Conservation (phyloP, 495 filamentous ascomycete species). For the Neurospora sp. region DNA sequence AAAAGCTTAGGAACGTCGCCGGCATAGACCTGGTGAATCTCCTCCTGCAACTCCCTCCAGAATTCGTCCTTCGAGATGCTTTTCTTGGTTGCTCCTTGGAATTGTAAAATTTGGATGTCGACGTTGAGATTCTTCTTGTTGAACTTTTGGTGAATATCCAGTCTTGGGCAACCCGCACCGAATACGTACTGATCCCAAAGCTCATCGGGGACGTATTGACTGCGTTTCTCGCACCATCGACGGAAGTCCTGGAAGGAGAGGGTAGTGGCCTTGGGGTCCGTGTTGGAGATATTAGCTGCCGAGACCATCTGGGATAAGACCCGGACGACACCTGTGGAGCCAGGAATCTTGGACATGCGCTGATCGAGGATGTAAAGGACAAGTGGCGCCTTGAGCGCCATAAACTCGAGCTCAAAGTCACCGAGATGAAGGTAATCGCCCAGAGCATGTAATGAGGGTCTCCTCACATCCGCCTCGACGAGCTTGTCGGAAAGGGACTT, state of each 20-base stretch:
- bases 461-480: constrained; percentile 67
- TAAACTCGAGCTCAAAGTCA: constrained; percentile 72
- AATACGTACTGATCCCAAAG: constrained; percentile 94
- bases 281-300: constrained; percentile 68
- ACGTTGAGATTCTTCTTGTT: constrained; percentile 97
- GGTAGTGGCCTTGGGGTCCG: constrained; percentile 56
- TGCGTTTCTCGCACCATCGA: constrained; percentile 73
- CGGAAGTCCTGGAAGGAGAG: constrained; percentile 68
- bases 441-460: constrained; percentile 73
- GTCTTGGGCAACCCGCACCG: constrained; percentile 76
- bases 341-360: constrained; percentile 76
- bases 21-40: constrained; percentile 57
- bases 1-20: constrained; percentile 67
- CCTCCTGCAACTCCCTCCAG: constrained; percentile 72
- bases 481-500: constrained; percentile 76
- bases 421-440: constrained; percentile 73
- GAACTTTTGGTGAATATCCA: constrained; percentile 77
- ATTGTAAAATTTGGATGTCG: constrained; percentile 82
- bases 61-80: constrained; percentile 57
- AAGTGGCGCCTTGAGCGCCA: constrained; percentile 81
- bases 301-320: constrained; percentile 75
- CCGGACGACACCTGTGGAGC: constrained; percentile 70
- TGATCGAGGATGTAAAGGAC: constrained; percentile 91
- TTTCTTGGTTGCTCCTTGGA: constrained; percentile 43
- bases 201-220: constrained; percentile 69